phyloP scores from a whole-genome alignment of 331 rosid genomes.

The Quercus tomentella region DNA sequence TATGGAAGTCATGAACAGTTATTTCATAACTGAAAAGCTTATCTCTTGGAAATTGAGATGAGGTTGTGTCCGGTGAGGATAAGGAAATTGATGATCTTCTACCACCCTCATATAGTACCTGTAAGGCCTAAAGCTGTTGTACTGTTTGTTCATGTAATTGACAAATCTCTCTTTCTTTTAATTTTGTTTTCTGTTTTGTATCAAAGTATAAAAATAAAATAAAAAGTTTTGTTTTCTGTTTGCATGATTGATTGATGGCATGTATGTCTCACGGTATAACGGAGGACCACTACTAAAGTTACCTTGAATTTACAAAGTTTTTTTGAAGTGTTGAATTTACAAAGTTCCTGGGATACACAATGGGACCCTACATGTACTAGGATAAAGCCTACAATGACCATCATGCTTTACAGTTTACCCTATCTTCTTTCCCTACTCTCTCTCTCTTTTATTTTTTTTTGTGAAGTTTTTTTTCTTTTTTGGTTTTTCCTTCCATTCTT shows the following conservation, averaged over 20 bases:
- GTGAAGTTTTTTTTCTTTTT: too few species aligned
- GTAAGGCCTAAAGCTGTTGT: not conserved
- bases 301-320: not conserved
- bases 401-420: too few species aligned
- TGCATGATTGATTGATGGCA: not conserved
- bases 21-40: too few species aligned
- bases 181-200: not conserved
- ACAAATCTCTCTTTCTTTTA: not conserved
- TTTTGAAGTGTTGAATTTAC: not conserved
- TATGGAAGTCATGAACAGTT: too few species aligned
- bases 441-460: not conserved
- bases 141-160: not conserved
- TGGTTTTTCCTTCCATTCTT: too few species aligned
- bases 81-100: too few species aligned
- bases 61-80: too few species aligned
- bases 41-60: too few species aligned
- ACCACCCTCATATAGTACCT: too few species aligned
- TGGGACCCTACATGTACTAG: not conserved
- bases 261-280: not conserved
- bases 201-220: too few species aligned
- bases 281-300: not conserved
- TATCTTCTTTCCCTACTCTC: not conserved
- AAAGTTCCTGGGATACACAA: not conserved
- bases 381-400: not conserved
- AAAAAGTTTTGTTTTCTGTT: not conserved